Evolutionary conservation across 805 yeast genomes (phyloP), one percentile per base, ranked within the genome.

Genomic region (Metschnikowia proteae): DNA sequence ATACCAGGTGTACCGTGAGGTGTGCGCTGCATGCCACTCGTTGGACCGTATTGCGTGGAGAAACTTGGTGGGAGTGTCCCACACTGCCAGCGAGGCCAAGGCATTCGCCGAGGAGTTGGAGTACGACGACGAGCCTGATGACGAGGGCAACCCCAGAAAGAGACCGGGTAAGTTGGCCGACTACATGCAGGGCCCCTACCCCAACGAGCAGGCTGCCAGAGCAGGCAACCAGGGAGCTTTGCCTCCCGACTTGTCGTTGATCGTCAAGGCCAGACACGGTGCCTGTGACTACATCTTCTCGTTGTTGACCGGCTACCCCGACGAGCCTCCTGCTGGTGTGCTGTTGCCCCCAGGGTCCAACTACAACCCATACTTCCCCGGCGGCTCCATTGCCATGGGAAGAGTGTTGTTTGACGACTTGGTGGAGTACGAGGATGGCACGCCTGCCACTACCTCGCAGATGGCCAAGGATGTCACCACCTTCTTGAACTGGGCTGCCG

Each of bases 331-430:
- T 60, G 98, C 97, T 30, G 99, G 99, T 78, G 97, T 88, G 52
- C 79, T 71, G 45, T 79, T 94, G 62, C 95, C 98, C 51, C 86
- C 88, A 54, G 99, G 99, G 57, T 73, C 96, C 54, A 94, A 94
- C 84, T 94, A 94, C 78, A 94, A 94, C 82, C 99, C 99, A 66
- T 94, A 94, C 81, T 94, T 94, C 96, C 98, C 99, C 70, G 98
- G 98, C 76, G 98, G 99, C 59, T 81, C 97, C 38, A 92, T 94
- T 78, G 99, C 97, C 61, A 94, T 94, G 99, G 98, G 88, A 68
- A 88, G 99, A 78, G 98, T 92, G 51, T 80, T 94, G 71, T 94
- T 91, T 62, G 99, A 94, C 68, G 99, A 88, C 58, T 80, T 94
- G 66, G 99, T 94, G 57, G 99, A 94, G 79, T 94, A 84, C 75